These are phyloP conservation scores for Vitellaria paradoxa DNA, from an alignment of 179 eudicot species.

Conservation along the genomic window DNA sequence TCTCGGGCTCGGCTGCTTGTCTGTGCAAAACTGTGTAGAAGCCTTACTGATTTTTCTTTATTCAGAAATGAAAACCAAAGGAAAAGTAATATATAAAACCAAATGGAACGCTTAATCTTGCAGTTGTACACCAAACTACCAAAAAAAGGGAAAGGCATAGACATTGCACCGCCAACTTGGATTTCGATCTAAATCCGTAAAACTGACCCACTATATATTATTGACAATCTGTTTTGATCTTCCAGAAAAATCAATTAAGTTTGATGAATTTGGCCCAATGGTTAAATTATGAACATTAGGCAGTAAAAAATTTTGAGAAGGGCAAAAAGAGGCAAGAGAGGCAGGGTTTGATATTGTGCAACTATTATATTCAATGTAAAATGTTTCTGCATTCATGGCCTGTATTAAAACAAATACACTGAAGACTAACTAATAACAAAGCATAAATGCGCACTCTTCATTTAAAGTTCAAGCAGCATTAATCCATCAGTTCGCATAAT, in stretches of 20 bases:
- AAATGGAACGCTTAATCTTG: background rate
- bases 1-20: too few relatives aligned
- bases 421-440: background rate
- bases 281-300: background rate
- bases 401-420: background rate
- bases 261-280: background rate
- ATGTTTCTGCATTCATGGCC: background rate
- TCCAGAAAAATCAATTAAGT: background rate
- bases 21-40: background rate
- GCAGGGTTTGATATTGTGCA: background rate
- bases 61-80: background rate
- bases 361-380: background rate
- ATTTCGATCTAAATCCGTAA: background rate
- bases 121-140: background rate
- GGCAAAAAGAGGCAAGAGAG: background rate
- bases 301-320: background rate
- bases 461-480: slow-evolving; percentile 5
- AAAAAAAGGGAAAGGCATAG: background rate
- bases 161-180: background rate
- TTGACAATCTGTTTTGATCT: too few relatives aligned
- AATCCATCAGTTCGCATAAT: slow-evolving; percentile 1
- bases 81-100: background rate
- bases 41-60: background rate
- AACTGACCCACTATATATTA: background rate
- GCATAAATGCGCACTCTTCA: background rate